A percentile compares a stretch with the other conserved stretches of the same genome.
phyloP scores from a whole-genome alignment of 768 basidiomycete genomes.

The Dentipellis sp. region DNA sequence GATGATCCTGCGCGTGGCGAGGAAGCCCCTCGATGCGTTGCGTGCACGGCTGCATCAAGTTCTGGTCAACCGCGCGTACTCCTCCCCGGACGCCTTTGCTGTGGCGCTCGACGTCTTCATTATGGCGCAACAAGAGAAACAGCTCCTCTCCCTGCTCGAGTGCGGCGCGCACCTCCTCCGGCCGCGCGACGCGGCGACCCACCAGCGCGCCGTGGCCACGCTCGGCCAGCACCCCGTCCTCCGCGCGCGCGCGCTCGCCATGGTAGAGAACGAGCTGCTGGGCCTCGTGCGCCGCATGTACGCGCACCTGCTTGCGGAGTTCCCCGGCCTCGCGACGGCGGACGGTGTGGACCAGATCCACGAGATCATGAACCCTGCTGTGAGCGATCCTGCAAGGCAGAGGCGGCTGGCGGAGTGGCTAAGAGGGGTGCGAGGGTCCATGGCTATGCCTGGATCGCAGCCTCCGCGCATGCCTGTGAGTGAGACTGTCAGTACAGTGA shows the following conservation, averaged over 20 bases:
- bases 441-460: constrained; percentile 34
- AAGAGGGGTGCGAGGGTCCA: no score
- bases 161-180: constrained; percentile 46
- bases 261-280: constrained; percentile 44
- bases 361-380: constrained; percentile 26
- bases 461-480: constrained; percentile 45
- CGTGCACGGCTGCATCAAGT: constrained; percentile 19
- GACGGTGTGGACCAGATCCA: constrained; percentile 33
- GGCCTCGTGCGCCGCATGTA: constrained; percentile 35
- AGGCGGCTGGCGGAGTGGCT: constrained; percentile 33
- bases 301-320: constrained; percentile 33
- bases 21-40: constrained; percentile 12
- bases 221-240: constrained; percentile 23
- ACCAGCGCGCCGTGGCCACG: constrained; percentile 36
- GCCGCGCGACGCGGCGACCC: constrained; percentile 37
- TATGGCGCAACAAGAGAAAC: constrained; percentile 23
- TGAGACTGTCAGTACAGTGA: constrained; percentile 28
- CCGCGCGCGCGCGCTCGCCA: constrained; percentile 25
- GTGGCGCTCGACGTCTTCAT: constrained; percentile 47
- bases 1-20: constrained; percentile 37
- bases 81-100: constrained; percentile 42
- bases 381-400: constrained; percentile 13
- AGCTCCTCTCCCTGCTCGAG: constrained; percentile 35
- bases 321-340: constrained; percentile 37
- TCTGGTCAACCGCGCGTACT: constrained; percentile 30